These are phyloP conservation scores for Circinella minor DNA, from an alignment of 371 early-diverging fungal species.

Conservation along the genomic window DNA sequence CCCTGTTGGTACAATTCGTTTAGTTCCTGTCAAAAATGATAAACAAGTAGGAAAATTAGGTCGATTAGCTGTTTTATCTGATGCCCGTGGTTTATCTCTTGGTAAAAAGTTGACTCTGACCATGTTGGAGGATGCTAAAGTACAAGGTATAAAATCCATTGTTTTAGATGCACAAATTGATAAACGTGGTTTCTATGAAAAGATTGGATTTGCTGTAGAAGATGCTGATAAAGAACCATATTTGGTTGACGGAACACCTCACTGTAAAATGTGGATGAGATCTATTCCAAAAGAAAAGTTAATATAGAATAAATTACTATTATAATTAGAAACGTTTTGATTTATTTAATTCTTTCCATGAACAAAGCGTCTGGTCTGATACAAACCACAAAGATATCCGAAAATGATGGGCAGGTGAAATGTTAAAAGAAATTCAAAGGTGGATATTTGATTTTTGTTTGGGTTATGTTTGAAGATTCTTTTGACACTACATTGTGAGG, in stretches of 20 bases:
- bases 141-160: conserved; percentile 25
- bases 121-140: conserved; percentile 28
- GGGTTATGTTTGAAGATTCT: too few relatives aligned
- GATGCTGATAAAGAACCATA: conserved; percentile 41
- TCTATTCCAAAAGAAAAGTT: conserved; percentile 7
- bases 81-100: conserved; percentile 39
- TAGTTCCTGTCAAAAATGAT: conserved; percentile 27
- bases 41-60: conserved; percentile 40
- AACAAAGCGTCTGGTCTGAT: too few relatives aligned
- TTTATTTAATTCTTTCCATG: too few relatives aligned
- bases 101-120: conserved; percentile 35
- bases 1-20: conserved; percentile 41
- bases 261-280: conserved; percentile 45
- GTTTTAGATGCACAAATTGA: conserved; percentile 44
- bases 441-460: too few relatives aligned
- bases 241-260: conserved; percentile 46
- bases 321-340: too few relatives aligned
- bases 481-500: too few relatives aligned
- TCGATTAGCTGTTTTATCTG: conserved; percentile 42
- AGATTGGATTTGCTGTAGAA: conserved; percentile 43
- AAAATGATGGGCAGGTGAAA: too few relatives aligned
- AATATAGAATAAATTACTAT: not conserved
- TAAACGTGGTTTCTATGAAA: conserved; percentile 50
- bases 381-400: too few relatives aligned
- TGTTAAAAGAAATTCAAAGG: too few relatives aligned